Evolutionary conservation across 2,329 filamentous ascomycete genomes (phyloP).

Genomic region (Neopestalotiopsis rosae): DNA sequence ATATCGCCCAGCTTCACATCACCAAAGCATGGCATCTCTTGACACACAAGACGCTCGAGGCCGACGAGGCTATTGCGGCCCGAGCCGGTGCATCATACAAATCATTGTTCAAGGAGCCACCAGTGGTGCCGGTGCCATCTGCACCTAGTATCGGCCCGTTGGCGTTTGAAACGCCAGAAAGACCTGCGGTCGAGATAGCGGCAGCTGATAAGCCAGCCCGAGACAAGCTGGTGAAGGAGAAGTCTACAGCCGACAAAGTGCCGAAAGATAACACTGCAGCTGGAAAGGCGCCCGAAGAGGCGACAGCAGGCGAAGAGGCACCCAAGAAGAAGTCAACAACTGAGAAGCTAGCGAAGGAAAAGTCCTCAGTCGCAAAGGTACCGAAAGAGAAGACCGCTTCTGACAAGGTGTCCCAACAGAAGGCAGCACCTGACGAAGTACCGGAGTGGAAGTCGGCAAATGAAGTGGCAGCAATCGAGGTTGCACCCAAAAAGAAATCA

Average conservation of each 20-base stretch:
- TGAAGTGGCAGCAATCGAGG: no score
- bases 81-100: neutral
- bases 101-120: neutral
- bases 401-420: no score
- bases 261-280: no score
- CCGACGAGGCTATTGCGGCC: neutral
- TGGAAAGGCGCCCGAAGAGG: no score
- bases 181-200: neutral
- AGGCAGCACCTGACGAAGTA: no score
- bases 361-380: no score
- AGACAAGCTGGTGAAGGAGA: neutral
- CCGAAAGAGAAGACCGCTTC: no score
- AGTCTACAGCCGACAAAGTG: neutral
- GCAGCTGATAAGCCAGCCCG: neutral
- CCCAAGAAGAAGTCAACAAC: no score
- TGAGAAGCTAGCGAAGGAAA: no score
- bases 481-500: no score
- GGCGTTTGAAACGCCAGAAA: neutral
- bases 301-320: no score
- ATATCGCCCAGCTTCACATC: slow-evolving; percentile 21
- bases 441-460: no score
- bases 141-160: neutral
- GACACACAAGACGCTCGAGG: neutral
- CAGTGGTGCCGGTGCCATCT: neutral
- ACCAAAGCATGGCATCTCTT: slow-evolving; percentile 19